These are phyloP conservation scores for Strombidium stylifer DNA, from an alignment of 73 alveolate genomes.

Conservation along the genomic window DNA sequence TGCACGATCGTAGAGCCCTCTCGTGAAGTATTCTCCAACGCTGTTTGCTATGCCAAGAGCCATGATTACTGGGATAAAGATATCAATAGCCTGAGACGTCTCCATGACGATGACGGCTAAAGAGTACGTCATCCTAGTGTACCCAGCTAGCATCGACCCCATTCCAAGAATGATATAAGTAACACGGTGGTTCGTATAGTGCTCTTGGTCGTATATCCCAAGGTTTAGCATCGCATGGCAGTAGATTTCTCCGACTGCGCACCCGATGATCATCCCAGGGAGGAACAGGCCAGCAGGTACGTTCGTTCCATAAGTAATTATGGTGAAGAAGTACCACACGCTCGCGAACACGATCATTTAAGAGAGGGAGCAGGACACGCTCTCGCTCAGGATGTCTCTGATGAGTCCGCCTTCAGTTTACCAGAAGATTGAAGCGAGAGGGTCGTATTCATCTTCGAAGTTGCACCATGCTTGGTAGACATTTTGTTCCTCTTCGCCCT, in stretches of 20 bases:
- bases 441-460: conserved; percentile 28
- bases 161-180: conserved; percentile 65
- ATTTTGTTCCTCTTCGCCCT: not conserved
- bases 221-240: conserved; percentile 1
- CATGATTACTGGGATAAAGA: conserved; percentile 59
- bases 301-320: conserved; percentile 51
- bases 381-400: conserved; percentile 11
- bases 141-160: conserved; percentile 64
- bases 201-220: not conserved
- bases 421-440: conserved; percentile 39
- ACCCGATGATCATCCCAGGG: conserved; percentile 56
- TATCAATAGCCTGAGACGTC: conserved; percentile 59
- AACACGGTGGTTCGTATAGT: conserved; percentile 47
- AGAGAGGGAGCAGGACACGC: not conserved
- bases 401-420: conserved; percentile 37
- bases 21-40: conserved; percentile 58
- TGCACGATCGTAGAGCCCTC: conserved; percentile 38
- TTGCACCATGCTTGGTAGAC: conserved; percentile 25
- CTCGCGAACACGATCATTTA: conserved; percentile 10
- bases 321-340: conserved; percentile 37
- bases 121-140: conserved; percentile 69
- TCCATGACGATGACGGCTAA: conserved; percentile 69
- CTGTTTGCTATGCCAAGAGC: conserved; percentile 42
- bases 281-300: conserved; percentile 79
- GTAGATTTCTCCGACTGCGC: conserved; percentile 41